Evolutionary conservation across 106 monocot species (phyloP), one percentile per base, ranked within the genome.

Genomic region (Dioscorea alata): DNA sequence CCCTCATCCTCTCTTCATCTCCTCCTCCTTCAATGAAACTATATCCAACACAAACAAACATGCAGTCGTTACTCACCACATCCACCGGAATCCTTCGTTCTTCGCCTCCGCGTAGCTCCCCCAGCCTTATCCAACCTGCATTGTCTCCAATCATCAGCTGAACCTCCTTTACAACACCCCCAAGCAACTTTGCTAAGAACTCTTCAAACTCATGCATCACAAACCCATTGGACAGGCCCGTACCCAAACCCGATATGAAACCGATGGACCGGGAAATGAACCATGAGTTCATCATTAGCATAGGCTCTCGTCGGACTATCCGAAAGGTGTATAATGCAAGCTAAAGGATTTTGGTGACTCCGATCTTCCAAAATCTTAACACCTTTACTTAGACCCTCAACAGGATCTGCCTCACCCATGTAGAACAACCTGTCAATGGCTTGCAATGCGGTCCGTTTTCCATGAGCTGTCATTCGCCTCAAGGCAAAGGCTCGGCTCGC

Each of bases 191-290:
- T 15, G 66, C 68, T 28, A 96, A 63, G 67, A 89, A 89, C 61
- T 96, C 96, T 70, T 92, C 86, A 28, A 95, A 95, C 69, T 91
- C 91, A 13, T 91, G 91, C 94, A 96, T 96, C 33, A 96, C 79
- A 23, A 86, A 81, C 60, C 88, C 94, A 16, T 74, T 83, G 2
- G 83, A 83, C n/a, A 21, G 60, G 70, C 9, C 91, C 88, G 8
- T 81, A 88, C 6, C 88, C 91, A 51, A 85, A 83, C 1, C 90
- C 90, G 17, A 96, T 70, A 22, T 86, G 81, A 58, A 92, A 92
- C 54, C 73, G 67, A 59, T 92, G 83, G 9, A 95, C 59, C 18
- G 76, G 74, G 22, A 88, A 49, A 0, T 70, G 74, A 4, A 72
- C 24, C 32, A 70, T 71, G 16, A 65, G 33, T 13, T 78, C 71